Percentiles rank a stretch among this genome's conserved stretches.
Evolutionary conservation across 208 protist genomes (phyloP).

Genomic region (Polymyxa betae): DNA sequence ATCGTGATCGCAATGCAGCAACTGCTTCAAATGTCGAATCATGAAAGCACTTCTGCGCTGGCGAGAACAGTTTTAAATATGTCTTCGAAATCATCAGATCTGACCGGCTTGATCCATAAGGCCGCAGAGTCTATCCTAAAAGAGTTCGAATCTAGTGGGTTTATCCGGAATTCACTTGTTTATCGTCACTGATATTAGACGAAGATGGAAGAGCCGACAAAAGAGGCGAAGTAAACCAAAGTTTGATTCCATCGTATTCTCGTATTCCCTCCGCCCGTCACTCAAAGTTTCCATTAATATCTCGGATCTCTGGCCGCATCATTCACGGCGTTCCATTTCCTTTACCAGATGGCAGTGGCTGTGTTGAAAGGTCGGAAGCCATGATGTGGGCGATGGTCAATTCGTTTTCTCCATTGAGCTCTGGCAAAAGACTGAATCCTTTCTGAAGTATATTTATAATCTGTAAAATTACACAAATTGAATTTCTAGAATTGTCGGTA

Average conservation of each 20-base stretch:
- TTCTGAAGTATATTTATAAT: not conserved
- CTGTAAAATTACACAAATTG: not conserved
- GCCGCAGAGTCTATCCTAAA: too few relatives aligned
- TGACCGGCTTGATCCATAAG: too few relatives aligned
- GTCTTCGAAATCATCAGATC: too few relatives aligned
- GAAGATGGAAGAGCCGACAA: too few relatives aligned
- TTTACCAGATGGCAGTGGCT: conserved; percentile 43
- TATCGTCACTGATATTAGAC: too few relatives aligned
- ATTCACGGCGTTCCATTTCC: not conserved
- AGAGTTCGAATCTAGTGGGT: too few relatives aligned
- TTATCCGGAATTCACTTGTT: too few relatives aligned
- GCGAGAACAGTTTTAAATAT: too few relatives aligned
- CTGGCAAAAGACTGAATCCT: conserved; percentile 54
- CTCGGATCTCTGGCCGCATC: not conserved
- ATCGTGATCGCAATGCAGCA: conserved; percentile 33
- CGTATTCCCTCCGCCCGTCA: not conserved
- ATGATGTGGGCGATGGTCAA: conserved; percentile 62
- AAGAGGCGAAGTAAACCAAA: too few relatives aligned
- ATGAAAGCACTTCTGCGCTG: not conserved
- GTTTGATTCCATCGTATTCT: too few relatives aligned
- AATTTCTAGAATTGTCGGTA: not conserved
- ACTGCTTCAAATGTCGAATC: not conserved
- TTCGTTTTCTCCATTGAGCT: conserved; percentile 60
- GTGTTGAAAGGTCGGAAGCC: conserved; percentile 25
- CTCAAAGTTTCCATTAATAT: not conserved